phyloP scores from a whole-genome alignment of 2,329 filamentous ascomycete species.

The Paecilomyces sp. region DNA sequence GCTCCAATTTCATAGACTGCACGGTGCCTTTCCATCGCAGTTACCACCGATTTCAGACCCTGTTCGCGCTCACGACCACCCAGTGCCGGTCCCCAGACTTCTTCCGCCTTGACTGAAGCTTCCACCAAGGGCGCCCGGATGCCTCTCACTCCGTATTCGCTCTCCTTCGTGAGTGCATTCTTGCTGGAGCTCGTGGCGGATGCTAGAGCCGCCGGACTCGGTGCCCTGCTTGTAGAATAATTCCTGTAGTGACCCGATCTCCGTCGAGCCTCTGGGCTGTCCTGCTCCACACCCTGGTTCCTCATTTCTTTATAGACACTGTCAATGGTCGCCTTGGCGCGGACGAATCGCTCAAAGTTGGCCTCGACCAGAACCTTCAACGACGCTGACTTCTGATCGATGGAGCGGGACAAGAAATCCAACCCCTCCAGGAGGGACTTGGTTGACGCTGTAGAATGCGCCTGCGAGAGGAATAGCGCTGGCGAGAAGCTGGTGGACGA shows the following conservation, averaged over 20 bases:
- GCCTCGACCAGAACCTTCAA: constrained; percentile 94
- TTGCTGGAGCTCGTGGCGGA: constrained; percentile 60
- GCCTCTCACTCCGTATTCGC: constrained; percentile 78
- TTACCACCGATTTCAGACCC: constrained; percentile 69
- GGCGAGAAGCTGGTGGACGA: constrained; percentile 96
- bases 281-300: constrained; percentile 55
- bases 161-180: constrained; percentile 87
- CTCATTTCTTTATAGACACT: constrained; percentile 98
- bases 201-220: constrained; percentile 30
- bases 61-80: constrained; percentile 88
- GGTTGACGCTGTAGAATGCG: constrained; percentile 80
- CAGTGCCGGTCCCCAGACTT: constrained; percentile 92
- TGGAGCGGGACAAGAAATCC: constrained; percentile 79
- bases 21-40: constrained; percentile 69
- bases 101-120: constrained; percentile 87
- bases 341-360: constrained; percentile 97
- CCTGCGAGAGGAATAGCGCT: constrained; percentile 81
- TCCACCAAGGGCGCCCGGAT: constrained; percentile 86
- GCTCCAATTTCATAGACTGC: constrained; percentile 76
- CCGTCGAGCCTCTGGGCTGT: constrained; percentile 41
- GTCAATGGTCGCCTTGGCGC: constrained; percentile 95
- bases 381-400: constrained; percentile 95
- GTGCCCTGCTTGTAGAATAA: constrained; percentile 37
- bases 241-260: constrained; percentile 50
- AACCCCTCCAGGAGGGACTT: constrained; percentile 73